Evolutionary conservation across 2,329 filamentous ascomycete species (phyloP), one percentile per base, ranked within the genome.

Genomic region (Cryoendolithus antarcticus): DNA sequence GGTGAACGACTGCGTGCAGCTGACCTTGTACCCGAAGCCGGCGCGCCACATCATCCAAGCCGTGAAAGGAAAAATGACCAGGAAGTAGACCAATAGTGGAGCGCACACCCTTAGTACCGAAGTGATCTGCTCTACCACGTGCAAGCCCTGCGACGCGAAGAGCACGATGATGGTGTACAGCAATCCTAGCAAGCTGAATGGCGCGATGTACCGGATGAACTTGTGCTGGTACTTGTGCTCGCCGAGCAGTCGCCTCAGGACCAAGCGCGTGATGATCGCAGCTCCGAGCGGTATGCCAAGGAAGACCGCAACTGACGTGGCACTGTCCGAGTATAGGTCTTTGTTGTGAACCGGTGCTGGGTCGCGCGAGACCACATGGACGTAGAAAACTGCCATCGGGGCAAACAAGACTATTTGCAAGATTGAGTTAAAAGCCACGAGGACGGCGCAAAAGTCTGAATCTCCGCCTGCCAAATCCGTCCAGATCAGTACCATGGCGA

Each of bases 401-500:
- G 65, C 65, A 42, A 64, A 68, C 3, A 68, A 52, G 5, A 69
- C 63, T 37, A 69, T 68, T 48, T 69, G 65, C 37, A 69, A 45
- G 4, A 69, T 59, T 12, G 60, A 64, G 46, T 70, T 69, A 48
- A 68, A 60, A 1, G 65, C 66, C 4, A 69, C 66, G 3, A 69
- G 61, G 1, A 70, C 61, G 9, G 85, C 86, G 57, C 85, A 93
- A 59, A 93, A 93, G 49, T 93, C 80, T 4, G 61, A 64, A 47
- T 93, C 81, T 4, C 86, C 86, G 1, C 77, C 78, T 0, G 86
- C 83, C 0, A 86, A 65, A 4, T 74, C 75, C 0, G 76, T 91
- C 86, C 84, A 93, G 44, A 93, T 81, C 4, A 83, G 61, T 2
- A 77, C 84, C 86, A 93, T 93, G 27, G 85, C 86, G 45, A 93